phyloP scores from a whole-genome alignment of 345 rosid genomes.

The Nephelium lappaceum region DNA sequence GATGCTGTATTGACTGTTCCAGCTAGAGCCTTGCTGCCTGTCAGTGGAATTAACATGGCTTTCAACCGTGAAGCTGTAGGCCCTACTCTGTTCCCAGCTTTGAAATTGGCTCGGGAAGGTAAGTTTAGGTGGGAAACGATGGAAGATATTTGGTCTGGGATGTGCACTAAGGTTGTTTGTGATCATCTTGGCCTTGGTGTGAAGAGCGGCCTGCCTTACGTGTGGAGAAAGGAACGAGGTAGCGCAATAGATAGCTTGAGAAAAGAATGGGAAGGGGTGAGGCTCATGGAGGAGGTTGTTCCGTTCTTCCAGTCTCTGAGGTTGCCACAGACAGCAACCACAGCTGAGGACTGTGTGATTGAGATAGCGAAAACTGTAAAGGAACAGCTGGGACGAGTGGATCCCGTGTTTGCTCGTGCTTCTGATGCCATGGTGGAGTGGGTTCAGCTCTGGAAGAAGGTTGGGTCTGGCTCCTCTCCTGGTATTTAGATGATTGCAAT shows the following conservation, averaged over 20 bases:
- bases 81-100: slow-evolving; percentile 78
- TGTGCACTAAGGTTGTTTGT: slow-evolving; percentile 79
- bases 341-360: slow-evolving; percentile 66
- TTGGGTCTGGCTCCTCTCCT: slow-evolving; percentile 36
- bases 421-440: slow-evolving; percentile 77
- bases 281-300: slow-evolving; percentile 87
- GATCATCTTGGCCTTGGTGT: slow-evolving; percentile 90
- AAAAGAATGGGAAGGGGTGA: slow-evolving; percentile 98
- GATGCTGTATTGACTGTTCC: slow-evolving; percentile 93
- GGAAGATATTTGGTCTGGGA: slow-evolving; percentile 93
- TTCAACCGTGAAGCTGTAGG: slow-evolving; percentile 78
- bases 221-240: slow-evolving; percentile 89
- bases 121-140: slow-evolving; percentile 93
- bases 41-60: slow-evolving; percentile 92
- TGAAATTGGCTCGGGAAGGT: slow-evolving; percentile 82
- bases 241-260: slow-evolving; percentile 77
- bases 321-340: slow-evolving; percentile 53
- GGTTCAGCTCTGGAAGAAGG: slow-evolving; percentile 71
- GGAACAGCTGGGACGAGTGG: slow-evolving; percentile 58
- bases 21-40: slow-evolving; percentile 55
- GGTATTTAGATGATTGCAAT: slow-evolving; percentile 13
- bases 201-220: slow-evolving; percentile 86
- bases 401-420: slow-evolving; percentile 70
- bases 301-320: slow-evolving; percentile 78
- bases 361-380: slow-evolving; percentile 69